Evolutionary conservation across 306 rosid species (phyloP).

Genomic region (Prunus mume): DNA sequence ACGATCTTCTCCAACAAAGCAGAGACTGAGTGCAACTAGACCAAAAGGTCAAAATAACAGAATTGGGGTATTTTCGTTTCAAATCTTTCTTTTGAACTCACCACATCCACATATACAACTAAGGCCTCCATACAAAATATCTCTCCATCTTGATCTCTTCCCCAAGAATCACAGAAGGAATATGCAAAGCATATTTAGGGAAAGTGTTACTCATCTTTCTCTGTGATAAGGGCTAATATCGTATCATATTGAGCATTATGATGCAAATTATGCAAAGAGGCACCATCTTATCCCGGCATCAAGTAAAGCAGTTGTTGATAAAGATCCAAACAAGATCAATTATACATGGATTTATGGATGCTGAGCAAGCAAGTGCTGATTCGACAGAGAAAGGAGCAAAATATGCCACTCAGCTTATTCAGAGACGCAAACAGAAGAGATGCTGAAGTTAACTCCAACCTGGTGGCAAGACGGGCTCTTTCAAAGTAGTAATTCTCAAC

Average conservation of each 20-base stretch:
- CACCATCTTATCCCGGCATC: slow-evolving; percentile 30
- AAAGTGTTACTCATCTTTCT: neutral
- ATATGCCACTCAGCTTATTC: slow-evolving; percentile 7
- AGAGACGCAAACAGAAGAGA: slow-evolving; percentile 1
- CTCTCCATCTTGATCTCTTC: neutral
- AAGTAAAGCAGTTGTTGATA: slow-evolving; percentile 28
- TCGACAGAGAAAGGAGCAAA: neutral
- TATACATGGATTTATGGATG: slow-evolving; percentile 12
- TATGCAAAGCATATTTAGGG: neutral
- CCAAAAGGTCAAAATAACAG: too few relatives aligned
- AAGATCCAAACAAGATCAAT: slow-evolving; percentile 37
- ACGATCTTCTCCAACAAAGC: neutral
- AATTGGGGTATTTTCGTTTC: neutral
- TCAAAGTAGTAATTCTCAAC: neutral
- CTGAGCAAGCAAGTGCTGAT: slow-evolving; percentile 22
- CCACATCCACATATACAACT: neutral
- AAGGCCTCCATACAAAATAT: neutral
- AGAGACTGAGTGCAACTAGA: neutral
- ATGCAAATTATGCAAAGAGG: slow-evolving; percentile 25
- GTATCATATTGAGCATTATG: neutral
- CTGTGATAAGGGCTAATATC: neutral
- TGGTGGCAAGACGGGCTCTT: neutral
- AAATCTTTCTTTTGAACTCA: neutral
- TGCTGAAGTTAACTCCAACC: slow-evolving; percentile 3
- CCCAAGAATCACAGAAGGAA: neutral